phyloP scores from a whole-genome alignment of 305 asterid species.

The Fraxinus xanthoxyloides region DNA sequence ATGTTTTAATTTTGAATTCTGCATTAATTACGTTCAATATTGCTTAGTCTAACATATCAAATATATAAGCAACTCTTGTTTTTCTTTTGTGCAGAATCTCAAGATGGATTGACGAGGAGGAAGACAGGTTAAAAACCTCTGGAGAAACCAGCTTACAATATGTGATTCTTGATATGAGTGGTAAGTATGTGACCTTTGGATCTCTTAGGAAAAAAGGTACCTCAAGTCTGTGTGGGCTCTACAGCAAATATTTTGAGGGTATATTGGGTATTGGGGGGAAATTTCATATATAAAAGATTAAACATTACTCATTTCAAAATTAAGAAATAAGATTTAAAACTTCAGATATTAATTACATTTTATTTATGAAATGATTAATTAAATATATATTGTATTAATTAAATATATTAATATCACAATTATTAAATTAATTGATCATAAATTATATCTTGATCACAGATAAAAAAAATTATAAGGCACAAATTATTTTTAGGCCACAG shows the following conservation, averaged over 20 bases:
- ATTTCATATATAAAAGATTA: no score
- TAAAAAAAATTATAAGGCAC: no score
- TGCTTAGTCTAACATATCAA: not conserved
- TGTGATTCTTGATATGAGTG: slow-evolving; percentile 41
- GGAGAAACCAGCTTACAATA: slow-evolving; percentile 40
- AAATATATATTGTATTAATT: no score
- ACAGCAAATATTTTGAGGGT: not conserved
- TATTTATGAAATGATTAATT: no score
- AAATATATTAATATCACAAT: no score
- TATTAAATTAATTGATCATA: no score
- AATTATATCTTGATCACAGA: no score
- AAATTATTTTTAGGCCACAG: no score
- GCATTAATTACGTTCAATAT: not conserved
- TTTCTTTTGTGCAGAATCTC: slow-evolving; percentile 22
- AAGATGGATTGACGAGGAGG: slow-evolving; percentile 48
- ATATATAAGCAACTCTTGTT: not conserved
- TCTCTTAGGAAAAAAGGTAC: not conserved
- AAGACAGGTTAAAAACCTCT: slow-evolving; percentile 32
- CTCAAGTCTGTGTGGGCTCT: not conserved
- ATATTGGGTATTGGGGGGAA: not conserved
- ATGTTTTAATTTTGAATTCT: not conserved
- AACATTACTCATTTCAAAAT: no score
- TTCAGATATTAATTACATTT: no score
- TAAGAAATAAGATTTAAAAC: no score
- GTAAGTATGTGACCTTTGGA: slow-evolving; percentile 21